Evolutionary conservation across 2,329 filamentous ascomycete genomes (phyloP).

Genomic region (Fusarium longipes): DNA sequence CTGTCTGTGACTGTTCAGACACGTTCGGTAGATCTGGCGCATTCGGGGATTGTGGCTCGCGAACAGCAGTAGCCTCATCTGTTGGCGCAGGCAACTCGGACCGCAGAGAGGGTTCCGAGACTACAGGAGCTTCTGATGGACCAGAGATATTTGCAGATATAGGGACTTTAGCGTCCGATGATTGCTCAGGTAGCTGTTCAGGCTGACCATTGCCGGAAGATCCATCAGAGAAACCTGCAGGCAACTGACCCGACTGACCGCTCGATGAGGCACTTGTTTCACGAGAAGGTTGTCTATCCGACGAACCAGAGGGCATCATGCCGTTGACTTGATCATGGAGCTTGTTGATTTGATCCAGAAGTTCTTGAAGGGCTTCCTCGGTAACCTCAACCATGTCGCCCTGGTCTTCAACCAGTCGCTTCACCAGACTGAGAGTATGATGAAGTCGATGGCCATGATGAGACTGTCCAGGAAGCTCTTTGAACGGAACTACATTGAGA

Average conservation of each 20-base stretch:
- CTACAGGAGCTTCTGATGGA: slow-evolving; percentile 3
- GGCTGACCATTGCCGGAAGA: slow-evolving; percentile 6
- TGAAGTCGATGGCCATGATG: slow-evolving; percentile 23
- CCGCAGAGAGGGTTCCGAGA: neutral
- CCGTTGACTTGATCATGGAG: slow-evolving; percentile 46
- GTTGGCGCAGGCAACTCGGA: slow-evolving; percentile 2
- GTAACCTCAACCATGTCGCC: slow-evolving; percentile 44
- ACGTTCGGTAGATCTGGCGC: neutral
- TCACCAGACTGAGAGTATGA: slow-evolving; percentile 32
- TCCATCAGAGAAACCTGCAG: slow-evolving; percentile 10
- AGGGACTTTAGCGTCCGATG: neutral
- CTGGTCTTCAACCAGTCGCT: slow-evolving; percentile 44
- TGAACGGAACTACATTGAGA: slow-evolving; percentile 21
- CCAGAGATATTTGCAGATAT: neutral
- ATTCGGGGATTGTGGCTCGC: neutral
- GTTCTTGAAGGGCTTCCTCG: slow-evolving; percentile 38
- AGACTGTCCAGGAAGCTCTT: slow-evolving; percentile 8
- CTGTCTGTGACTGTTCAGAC: slow-evolving; percentile 4
- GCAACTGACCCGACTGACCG: slow-evolving; percentile 17
- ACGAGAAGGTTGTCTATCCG: slow-evolving; percentile 11
- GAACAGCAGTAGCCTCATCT: neutral
- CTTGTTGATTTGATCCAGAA: slow-evolving; percentile 46
- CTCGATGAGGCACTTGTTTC: slow-evolving; percentile 20
- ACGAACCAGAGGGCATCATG: slow-evolving; percentile 41
- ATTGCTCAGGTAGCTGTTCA: slow-evolving; percentile 10